A percentile compares a stretch with the other conserved stretches of the same genome.
phyloP scores from a whole-genome alignment of 352 stramenopile genomes.

The Phytophthora fragariae region DNA sequence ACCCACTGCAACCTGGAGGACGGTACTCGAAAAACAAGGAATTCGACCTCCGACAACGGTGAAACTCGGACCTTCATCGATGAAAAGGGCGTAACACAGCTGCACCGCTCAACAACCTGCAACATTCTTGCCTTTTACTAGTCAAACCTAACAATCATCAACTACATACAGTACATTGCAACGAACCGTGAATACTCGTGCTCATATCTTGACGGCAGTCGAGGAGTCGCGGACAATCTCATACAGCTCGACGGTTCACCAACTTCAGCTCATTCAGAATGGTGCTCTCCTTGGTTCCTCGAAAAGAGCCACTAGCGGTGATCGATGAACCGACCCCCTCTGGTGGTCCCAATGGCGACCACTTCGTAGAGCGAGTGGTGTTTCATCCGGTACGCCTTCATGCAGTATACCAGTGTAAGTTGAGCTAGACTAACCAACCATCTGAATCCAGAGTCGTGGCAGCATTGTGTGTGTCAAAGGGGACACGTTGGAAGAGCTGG shows the following conservation, averaged over 20 bases:
- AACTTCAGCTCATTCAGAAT: conserved; percentile 22
- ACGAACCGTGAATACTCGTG: conserved; percentile 1
- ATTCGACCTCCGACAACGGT: conserved; percentile 40
- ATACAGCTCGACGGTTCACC: conserved; percentile 20
- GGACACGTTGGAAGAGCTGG: conserved; percentile 69
- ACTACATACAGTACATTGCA: neutral
- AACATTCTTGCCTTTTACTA: neutral
- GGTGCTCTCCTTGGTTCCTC: conserved; percentile 34
- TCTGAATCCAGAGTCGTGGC: conserved; percentile 39
- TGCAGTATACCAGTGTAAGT: neutral
- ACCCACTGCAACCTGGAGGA: conserved; percentile 44
- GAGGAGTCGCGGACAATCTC: conserved; percentile 33
- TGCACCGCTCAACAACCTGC: neutral
- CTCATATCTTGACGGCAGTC: conserved; percentile 18
- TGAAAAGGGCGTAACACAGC: neutral
- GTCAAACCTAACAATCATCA: neutral
- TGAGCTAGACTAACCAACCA: neutral
- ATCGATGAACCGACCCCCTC: conserved; percentile 31
- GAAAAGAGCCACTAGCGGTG: conserved; percentile 33
- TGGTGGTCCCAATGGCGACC: conserved; percentile 7
- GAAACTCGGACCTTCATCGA: conserved; percentile 27
- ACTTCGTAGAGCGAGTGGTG: conserved; percentile 38
- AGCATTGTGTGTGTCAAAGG: conserved; percentile 65
- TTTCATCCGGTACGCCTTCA: conserved; percentile 40
- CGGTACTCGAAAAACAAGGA: conserved; percentile 38